These are phyloP conservation scores for Fusarium sp. DNA, from an alignment of 2,329 filamentous ascomycete genomes.

Conservation along the genomic window DNA sequence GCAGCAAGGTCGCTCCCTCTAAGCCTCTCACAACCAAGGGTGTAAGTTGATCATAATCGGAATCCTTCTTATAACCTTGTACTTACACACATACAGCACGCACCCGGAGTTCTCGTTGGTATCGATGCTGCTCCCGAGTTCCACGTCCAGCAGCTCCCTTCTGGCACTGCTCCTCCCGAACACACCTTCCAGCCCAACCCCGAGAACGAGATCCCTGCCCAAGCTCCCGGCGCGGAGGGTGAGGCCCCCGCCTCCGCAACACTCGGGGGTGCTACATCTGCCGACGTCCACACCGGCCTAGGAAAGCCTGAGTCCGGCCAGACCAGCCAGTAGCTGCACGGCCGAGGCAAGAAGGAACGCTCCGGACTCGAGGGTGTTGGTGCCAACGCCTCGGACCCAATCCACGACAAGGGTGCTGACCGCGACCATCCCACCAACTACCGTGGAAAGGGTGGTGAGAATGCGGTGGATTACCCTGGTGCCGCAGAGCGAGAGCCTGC, in stretches of 20 bases:
- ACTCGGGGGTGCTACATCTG: constrained; percentile 60
- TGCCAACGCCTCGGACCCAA: constrained; percentile 50
- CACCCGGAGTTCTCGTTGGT: constrained; percentile 71
- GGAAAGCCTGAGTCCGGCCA: constrained; percentile 61
- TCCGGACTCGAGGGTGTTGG: constrained; percentile 58
- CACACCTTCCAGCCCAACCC: constrained; percentile 58
- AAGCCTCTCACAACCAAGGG: constrained; percentile 68
- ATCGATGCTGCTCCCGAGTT: constrained; percentile 74
- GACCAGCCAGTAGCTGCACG: constrained; percentile 58
- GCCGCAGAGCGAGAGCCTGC: constrained; percentile 43
- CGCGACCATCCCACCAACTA: constrained; percentile 45
- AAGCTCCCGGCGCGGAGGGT: constrained; percentile 49
- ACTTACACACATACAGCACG: constrained; percentile 64
- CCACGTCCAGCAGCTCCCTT: constrained; percentile 69
- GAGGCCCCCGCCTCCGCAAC: constrained; percentile 54
- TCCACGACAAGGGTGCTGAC: constrained; percentile 51
- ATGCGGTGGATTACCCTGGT: constrained; percentile 34
- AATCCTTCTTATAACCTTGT: background rate
- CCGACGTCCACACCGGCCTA: constrained; percentile 59
- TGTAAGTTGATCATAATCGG: constrained; percentile 56
- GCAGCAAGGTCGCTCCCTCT: constrained; percentile 62
- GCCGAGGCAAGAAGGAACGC: constrained; percentile 54
- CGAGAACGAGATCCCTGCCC: constrained; percentile 53
- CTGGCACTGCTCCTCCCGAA: constrained; percentile 72
- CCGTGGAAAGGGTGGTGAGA: constrained; percentile 33